These are phyloP conservation scores for Carex pumila DNA, from an alignment of 176 grass and related monocot species.

Conservation along the genomic window DNA sequence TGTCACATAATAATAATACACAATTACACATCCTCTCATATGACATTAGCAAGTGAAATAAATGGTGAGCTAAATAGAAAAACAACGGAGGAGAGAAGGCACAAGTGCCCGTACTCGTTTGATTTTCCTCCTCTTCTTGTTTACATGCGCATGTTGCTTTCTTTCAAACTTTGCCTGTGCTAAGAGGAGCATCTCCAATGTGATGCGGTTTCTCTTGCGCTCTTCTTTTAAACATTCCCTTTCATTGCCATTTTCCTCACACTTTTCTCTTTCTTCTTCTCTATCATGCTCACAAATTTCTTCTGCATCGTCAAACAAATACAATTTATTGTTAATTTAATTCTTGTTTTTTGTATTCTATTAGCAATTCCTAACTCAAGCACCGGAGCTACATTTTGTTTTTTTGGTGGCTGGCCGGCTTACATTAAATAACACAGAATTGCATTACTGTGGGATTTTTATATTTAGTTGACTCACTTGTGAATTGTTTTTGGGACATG, in stretches of 20 bases:
- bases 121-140: background rate
- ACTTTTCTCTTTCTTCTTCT: background rate
- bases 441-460: background rate
- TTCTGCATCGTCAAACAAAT: background rate
- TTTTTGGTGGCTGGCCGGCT: background rate
- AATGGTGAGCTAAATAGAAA: background rate
- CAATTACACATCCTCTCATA: background rate
- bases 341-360: background rate
- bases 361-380: background rate
- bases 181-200: background rate
- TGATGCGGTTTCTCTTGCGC: background rate
- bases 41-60: background rate
- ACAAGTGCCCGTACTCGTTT: background rate
- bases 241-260: background rate
- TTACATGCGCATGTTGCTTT: background rate
- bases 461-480: background rate
- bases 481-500: background rate
- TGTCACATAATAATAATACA: background rate
- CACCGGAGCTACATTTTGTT: background rate
- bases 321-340: background rate
- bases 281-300: background rate
- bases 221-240: background rate
- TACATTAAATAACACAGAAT: background rate
- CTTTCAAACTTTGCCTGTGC: constrained; percentile 6
- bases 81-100: background rate